Percentiles rank a stretch among this genome's conserved stretches.
phyloP scores from a whole-genome alignment of 192 early-diverging fungal genomes.

The Radiomyces spectabilis region DNA sequence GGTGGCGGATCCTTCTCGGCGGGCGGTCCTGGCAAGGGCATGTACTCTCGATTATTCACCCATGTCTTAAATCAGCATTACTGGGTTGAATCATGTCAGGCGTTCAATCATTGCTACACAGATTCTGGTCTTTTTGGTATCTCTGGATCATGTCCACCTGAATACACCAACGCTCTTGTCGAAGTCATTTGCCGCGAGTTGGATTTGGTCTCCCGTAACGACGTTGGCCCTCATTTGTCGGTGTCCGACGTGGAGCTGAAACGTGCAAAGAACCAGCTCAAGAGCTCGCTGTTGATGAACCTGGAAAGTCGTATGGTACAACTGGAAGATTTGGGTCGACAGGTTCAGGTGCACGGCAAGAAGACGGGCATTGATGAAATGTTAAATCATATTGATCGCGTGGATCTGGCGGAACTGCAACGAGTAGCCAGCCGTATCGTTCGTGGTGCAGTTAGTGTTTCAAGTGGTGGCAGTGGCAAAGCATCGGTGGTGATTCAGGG shows the following conservation, averaged over 20 bases:
- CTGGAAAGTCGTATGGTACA: conserved; percentile 90
- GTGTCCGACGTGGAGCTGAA: conserved; percentile 58
- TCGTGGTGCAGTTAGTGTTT: conserved; percentile 47
- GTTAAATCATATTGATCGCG: conserved; percentile 71
- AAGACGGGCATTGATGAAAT: conserved; percentile 72
- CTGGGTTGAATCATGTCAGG: conserved; percentile 93
- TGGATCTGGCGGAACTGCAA: conserved; percentile 67
- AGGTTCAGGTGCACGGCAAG: conserved; percentile 66
- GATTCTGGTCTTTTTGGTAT: conserved; percentile 94
- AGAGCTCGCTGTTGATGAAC: conserved; percentile 87
- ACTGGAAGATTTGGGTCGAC: conserved; percentile 90
- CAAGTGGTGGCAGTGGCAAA: conserved; percentile 51
- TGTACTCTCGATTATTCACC: conserved; percentile 96
- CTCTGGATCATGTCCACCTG: conserved; percentile 74
- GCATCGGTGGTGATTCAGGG: conserved; percentile 65
- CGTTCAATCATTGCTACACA: conserved; percentile 86
- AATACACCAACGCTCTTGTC: conserved; percentile 62
- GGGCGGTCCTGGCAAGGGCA: conserved; percentile 97
- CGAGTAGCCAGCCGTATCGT: conserved; percentile 69
- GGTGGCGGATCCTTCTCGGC: conserved; percentile 96
- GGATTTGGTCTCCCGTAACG: conserved; percentile 53
- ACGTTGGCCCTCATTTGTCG: conserved; percentile 22
- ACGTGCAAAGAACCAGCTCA: conserved; percentile 95
- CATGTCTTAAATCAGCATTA: conserved; percentile 89
- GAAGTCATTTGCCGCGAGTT: conserved; percentile 83